phyloP scores from a whole-genome alignment of 257 asterid genomes.

The Solanum peruvianum region DNA sequence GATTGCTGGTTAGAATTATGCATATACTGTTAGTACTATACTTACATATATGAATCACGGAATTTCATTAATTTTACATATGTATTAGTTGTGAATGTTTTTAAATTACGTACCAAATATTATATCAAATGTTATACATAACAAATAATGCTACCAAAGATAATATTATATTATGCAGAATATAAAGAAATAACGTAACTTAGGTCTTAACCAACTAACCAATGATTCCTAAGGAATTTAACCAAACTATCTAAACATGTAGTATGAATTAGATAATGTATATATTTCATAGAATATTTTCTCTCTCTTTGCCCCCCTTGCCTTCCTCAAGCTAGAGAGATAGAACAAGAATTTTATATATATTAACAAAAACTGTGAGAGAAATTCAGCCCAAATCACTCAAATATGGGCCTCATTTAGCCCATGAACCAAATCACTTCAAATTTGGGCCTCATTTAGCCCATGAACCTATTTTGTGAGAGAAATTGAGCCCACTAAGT shows the following conservation, averaged over 20 bases:
- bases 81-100: too few species aligned
- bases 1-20: too few species aligned
- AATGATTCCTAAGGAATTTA: background rate
- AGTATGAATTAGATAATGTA: background rate
- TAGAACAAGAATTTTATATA: background rate
- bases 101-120: too few species aligned
- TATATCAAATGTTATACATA: too few species aligned
- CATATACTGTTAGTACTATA: too few species aligned
- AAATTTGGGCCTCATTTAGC: background rate
- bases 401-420: background rate
- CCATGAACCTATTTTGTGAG: background rate
- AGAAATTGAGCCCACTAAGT: background rate
- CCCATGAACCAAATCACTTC: too few species aligned
- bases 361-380: background rate
- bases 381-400: background rate
- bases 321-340: background rate
- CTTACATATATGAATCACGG: too few species aligned
- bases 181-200: too few species aligned
- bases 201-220: background rate
- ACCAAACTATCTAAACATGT: background rate
- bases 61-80: too few species aligned
- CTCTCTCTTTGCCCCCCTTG: background rate
- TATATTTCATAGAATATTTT: too few species aligned
- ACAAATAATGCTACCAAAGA: too few species aligned
- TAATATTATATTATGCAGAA: too few species aligned